Evolutionary conservation across 1,284 basidiomycete genomes (phyloP).

Genomic region (Apiotrichum porosum): DNA sequence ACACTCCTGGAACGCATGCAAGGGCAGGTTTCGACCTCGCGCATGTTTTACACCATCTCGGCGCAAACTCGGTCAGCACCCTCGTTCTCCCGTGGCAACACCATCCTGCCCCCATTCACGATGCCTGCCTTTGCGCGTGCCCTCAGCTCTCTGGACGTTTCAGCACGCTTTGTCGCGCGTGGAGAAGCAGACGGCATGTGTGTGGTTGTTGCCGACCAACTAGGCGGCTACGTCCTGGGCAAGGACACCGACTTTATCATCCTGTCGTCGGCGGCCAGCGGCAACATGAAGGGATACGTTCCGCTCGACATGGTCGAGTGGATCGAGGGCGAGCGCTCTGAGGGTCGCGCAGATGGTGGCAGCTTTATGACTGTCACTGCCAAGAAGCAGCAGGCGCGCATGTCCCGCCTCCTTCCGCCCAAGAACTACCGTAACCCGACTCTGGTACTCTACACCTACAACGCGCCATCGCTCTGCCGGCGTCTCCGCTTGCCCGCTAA

Average conservation of each 20-base stretch:
- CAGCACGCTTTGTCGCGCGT: conserved; percentile 58
- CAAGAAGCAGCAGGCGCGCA: conserved; percentile 15
- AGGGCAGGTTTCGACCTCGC: conserved; percentile 57
- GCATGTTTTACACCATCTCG: conserved; percentile 81
- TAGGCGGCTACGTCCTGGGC: conserved; percentile 69
- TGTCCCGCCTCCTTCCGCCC: conserved; percentile 59
- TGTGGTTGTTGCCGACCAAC: conserved; percentile 69
- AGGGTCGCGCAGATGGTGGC: conserved; percentile 6
- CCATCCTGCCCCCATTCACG: conserved; percentile 68
- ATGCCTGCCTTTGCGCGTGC: conserved; percentile 61
- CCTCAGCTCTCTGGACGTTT: conserved; percentile 52
- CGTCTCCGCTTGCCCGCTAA: conserved; percentile 65
- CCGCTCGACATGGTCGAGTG: conserved; percentile 75
- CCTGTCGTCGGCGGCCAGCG: conserved; percentile 59
- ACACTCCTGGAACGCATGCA: conserved; percentile 62
- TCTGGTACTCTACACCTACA: conserved; percentile 57
- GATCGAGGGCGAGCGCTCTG: conserved; percentile 42
- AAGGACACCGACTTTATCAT: conserved; percentile 79
- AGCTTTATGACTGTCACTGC: conserved; percentile 13
- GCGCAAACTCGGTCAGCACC: conserved; percentile 61
- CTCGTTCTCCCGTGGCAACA: conserved; percentile 59
- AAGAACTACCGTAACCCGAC: conserved; percentile 45
- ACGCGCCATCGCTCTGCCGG: conserved; percentile 60
- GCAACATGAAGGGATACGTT: conserved; percentile 59
- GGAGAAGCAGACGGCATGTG: conserved; percentile 83